Percentiles rank a stretch among this genome's conserved stretches.
Evolutionary conservation across 352 stramenopile species (phyloP).

Genomic region (Poterioochromonas sp.): DNA sequence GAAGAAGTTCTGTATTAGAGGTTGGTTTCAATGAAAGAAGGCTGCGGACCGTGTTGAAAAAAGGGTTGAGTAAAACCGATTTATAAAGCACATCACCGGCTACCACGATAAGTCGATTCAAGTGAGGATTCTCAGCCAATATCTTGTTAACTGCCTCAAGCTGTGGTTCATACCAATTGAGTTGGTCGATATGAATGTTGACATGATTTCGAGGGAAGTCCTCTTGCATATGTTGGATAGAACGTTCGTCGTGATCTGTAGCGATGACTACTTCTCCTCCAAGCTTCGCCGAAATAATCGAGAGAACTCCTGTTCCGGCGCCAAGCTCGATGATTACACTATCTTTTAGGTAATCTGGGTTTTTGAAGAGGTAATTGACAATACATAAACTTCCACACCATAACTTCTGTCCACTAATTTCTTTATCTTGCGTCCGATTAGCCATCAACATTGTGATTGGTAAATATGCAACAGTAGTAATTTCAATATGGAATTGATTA

Average conservation of each 20-base stretch:
- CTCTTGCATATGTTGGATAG: background rate
- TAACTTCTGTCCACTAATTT: slow-evolving; percentile 31
- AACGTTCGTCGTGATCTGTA: background rate
- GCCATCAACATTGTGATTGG: slow-evolving; percentile 1
- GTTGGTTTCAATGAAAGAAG: background rate
- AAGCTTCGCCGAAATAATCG: background rate
- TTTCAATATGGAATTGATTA: background rate
- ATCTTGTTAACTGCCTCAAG: background rate
- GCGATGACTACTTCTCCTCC: background rate
- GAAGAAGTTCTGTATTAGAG: background rate
- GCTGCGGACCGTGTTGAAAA: background rate
- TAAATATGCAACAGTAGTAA: slow-evolving; percentile 18
- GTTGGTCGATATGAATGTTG: background rate
- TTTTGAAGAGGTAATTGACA: background rate
- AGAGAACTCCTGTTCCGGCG: slow-evolving; percentile 24
- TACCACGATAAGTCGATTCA: background rate
- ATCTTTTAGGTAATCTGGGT: background rate
- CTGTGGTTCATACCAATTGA: slow-evolving; percentile 6
- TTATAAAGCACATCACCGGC: slow-evolving; percentile 30
- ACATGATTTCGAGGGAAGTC: background rate
- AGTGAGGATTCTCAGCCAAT: background rate
- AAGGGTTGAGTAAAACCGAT: background rate
- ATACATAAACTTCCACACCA: slow-evolving; percentile 22
- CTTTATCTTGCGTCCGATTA: background rate
- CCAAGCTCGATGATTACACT: slow-evolving; percentile 10